Evolutionary conservation across 495 filamentous ascomycete species (phyloP), one percentile per base, ranked within the genome.

Genomic region (Tuber aestivum): DNA sequence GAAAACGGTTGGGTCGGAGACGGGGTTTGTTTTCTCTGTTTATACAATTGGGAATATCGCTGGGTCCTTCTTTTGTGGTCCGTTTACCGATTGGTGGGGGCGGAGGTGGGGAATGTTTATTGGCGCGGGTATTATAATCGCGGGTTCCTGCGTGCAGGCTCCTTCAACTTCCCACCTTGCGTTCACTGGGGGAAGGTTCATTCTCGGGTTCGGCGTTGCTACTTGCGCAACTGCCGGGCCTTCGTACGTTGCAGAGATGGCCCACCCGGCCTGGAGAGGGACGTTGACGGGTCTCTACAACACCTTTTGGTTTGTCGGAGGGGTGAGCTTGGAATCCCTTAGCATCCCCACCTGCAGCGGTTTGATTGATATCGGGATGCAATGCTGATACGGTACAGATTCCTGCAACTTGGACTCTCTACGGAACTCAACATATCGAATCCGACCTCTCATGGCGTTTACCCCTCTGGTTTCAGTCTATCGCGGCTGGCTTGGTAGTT

Each of bases 101-200:
- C 84, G 89, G n/a, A 85, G 84, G 76, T 84, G 85, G 75, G 88
- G 89, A 35, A 89, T 90, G 84, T 86, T 86, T 65, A 84, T 88
- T 71, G 89, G 89, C 37, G 84, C 85, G 35, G 75, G 84, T 42
- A 84, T 88, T 71, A 87, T 89, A 74, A 84, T 89, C 61, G 76
- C 89, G 38, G 89, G 89, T 40, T 87, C 88, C n/a, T 81, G 82
- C 73, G 77, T 88, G 16, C 86, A 88, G 76, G 87, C 86, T 7
- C 83, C 86, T 61, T 85, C 85, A 37, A 82, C 82, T 42, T 88
- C 84, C 74, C 79, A 88, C n/a, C 83, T 80, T 41, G 85, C 86
- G 77, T 93, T 94, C 81, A 90, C 93, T 82, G 91, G 86, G 32
- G 92, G 91, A n/a, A 90, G 92, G 10, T 94, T 94, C 83, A 79